phyloP scores from a whole-genome alignment of 345 rosid species.

The Iberis pinnata region DNA sequence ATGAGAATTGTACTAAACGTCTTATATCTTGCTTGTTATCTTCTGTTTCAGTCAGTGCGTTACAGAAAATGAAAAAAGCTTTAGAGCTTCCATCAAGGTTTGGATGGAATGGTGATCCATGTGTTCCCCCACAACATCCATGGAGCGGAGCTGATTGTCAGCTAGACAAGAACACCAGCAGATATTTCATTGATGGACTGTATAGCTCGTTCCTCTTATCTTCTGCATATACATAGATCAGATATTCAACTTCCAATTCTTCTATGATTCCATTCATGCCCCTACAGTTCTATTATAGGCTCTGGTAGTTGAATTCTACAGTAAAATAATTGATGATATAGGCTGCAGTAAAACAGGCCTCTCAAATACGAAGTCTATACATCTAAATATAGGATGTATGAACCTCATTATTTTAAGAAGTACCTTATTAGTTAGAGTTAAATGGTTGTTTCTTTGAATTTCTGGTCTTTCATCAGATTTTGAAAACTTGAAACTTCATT shows the following conservation, averaged over 20 bases:
- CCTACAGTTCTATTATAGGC: too few relatives aligned
- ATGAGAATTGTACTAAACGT: neutral
- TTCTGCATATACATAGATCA: neutral
- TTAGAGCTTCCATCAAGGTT: conserved; percentile 80
- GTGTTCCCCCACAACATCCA: conserved; percentile 98
- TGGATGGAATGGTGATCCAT: conserved; percentile 99
- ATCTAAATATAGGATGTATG: too few relatives aligned
- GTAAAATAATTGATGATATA: too few relatives aligned
- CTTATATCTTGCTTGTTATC: conserved; percentile 22
- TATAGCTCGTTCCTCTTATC: conserved; percentile 30
- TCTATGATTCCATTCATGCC: too few relatives aligned
- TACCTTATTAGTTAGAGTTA: too few relatives aligned
- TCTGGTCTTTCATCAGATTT: conserved; percentile 6
- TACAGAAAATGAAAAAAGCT: conserved; percentile 61
- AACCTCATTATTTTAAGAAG: too few relatives aligned
- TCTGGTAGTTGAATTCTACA: too few relatives aligned
- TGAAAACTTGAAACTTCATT: conserved; percentile 1
- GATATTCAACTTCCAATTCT: neutral
- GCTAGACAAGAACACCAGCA: conserved; percentile 49
- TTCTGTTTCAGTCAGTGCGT: conserved; percentile 54
- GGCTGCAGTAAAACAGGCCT: too few relatives aligned
- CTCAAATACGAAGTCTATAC: too few relatives aligned
- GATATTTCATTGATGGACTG: conserved; percentile 98
- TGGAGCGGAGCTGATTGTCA: conserved; percentile 95
- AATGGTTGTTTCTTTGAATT: too few relatives aligned